A percentile compares a stretch with the other conserved stretches of the same genome.
Evolutionary conservation across 1,284 basidiomycete species (phyloP).

Genomic region (Gomphus bonarii): DNA sequence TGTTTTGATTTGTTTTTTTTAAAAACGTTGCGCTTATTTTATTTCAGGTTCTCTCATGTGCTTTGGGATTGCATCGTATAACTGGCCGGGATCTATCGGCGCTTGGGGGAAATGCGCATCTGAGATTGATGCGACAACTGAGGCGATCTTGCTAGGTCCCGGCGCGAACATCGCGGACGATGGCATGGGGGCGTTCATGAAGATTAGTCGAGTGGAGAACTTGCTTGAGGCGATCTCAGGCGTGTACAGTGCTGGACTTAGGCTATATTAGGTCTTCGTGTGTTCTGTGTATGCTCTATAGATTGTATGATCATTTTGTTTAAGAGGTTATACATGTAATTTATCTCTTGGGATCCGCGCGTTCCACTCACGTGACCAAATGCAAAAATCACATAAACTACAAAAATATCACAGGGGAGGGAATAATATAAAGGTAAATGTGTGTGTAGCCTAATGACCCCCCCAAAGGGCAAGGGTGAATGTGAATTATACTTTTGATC

Average conservation of each 20-base stretch:
- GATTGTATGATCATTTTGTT: neutral
- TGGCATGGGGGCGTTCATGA: constrained; percentile 54
- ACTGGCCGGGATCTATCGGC: constrained; percentile 50
- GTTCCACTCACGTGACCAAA: neutral
- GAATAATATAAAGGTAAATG: no score
- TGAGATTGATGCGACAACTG: constrained; percentile 55
- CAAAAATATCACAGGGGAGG: no score
- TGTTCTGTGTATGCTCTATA: neutral
- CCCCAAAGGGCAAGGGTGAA: constrained; percentile 25
- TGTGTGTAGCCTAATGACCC: neutral
- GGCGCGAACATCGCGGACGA: constrained; percentile 30
- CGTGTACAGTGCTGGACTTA: no score
- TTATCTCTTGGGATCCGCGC: no score
- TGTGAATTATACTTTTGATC: neutral
- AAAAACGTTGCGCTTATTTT: no score
- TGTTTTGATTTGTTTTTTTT: constrained; percentile 1
- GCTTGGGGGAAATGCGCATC: constrained; percentile 61
- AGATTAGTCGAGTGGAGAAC: constrained; percentile 66
- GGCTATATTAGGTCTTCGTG: neutral
- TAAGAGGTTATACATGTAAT: no score
- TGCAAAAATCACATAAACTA: neutral
- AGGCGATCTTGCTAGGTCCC: constrained; percentile 45
- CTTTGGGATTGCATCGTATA: constrained; percentile 60
- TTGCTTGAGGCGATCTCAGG: constrained; percentile 20
- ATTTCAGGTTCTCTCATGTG: constrained; percentile 58